Base-by-base conservation (phyloP, 164 flowering plant genomes). In the Annona cherimola region DNA sequence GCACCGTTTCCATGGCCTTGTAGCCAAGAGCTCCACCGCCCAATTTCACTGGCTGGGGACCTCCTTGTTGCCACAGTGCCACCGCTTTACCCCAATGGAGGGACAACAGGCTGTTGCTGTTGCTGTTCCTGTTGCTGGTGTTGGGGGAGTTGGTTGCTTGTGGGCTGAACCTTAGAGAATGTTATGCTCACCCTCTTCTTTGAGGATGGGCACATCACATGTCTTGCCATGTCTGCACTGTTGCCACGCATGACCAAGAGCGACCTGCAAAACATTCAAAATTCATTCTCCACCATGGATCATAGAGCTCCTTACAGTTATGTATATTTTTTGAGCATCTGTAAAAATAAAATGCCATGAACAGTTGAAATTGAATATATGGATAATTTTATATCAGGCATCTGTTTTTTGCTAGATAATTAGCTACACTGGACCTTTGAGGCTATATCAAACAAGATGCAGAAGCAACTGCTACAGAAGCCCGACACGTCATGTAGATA, bases 171-270 rank as follows among this genome's bases (percentile, higher is more conserved):
- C 66, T 84, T 83, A 85, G 86, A 86, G 82, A 92, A 90, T 61
- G 98, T 90, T 68, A 92, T 85, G 87, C 85, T 85, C 72, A 84
- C 78, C 82, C 98, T 85, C 74, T 82, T 87, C 79, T 73, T 88
- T 7, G 86, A 76, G 19, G 98, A 89, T 20, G 89, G 83, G 75
- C 97, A 90, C 82, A 90, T 88, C 20, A 82, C 97, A 54, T 94
- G 98, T 41, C 91, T 83, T 46, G 97, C 96, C 82, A 85, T 84
- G 59, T 90, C 94, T 7, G 93, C 89, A 67, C 98, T 92, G 81
- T 92, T 86, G 75, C 93, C 94, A 54, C 93, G 87, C 98, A 92
- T 89, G 42, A 95, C 96, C 54, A 95, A 64, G 46, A 95, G 84
- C 64, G 99, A 91, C 83, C 99, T 95, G 87, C 74, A 77, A 12